phyloP scores from a whole-genome alignment of 805 yeast species.

The Starmerella roubikii region DNA sequence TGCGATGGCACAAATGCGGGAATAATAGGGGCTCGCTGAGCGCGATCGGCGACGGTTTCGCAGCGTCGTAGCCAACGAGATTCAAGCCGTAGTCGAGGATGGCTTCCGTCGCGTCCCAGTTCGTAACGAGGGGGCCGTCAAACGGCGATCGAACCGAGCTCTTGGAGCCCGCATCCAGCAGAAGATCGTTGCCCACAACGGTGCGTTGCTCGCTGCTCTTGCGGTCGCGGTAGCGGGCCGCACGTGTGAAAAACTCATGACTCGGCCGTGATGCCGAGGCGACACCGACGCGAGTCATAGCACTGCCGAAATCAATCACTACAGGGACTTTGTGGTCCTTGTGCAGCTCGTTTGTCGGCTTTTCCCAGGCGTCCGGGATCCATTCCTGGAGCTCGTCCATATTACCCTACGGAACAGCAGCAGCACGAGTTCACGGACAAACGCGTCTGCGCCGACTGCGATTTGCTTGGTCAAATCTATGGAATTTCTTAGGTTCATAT shows the following conservation, averaged over 20 bases:
- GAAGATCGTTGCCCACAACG: slow-evolving; percentile 71
- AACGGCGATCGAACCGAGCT: slow-evolving; percentile 64
- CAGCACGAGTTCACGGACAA: too few species aligned
- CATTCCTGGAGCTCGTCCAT: slow-evolving; percentile 15
- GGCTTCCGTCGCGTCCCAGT: slow-evolving; percentile 83
- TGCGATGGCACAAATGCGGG: slow-evolving; percentile 54
- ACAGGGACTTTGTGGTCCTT: slow-evolving; percentile 38
- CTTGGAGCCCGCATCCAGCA: slow-evolving; percentile 53
- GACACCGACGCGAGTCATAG: slow-evolving; percentile 31
- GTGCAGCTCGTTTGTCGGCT: slow-evolving; percentile 6
- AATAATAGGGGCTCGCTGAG: slow-evolving; percentile 67
- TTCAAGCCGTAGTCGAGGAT: slow-evolving; percentile 73
- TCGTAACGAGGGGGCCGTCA: slow-evolving; percentile 75
- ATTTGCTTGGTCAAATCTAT: too few species aligned
- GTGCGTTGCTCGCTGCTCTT: slow-evolving; percentile 43
- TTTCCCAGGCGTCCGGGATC: slow-evolving; percentile 14
- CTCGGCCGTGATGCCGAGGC: slow-evolving; percentile 29
- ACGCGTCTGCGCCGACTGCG: too few species aligned
- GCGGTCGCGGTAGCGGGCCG: slow-evolving; percentile 70
- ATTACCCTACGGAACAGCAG: too few species aligned
- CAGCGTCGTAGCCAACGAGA: slow-evolving; percentile 49
- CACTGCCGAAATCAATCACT: slow-evolving; percentile 76
- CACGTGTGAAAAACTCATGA: slow-evolving; percentile 51
- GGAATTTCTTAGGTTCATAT: too few species aligned
- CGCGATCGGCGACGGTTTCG: slow-evolving; percentile 48